Percentiles rank a stretch among this genome's conserved stretches.
These are phyloP conservation scores for Cutaneotrichosporon spelunceum DNA, from an alignment of 1,284 basidiomycete genomes.

Conservation along the genomic window DNA sequence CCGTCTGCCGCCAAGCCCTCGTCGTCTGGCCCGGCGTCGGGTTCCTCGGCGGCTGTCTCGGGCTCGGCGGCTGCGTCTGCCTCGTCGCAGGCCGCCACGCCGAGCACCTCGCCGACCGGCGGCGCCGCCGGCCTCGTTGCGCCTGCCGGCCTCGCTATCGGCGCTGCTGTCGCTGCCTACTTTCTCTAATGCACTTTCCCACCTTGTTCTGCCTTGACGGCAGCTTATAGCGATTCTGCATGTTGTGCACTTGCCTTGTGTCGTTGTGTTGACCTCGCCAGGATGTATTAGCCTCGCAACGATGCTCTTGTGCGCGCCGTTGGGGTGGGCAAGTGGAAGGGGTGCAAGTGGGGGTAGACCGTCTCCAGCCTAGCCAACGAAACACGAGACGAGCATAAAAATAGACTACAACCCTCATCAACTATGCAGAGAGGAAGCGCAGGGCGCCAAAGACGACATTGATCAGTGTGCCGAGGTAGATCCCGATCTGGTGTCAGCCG, in stretches of 20 bases:
- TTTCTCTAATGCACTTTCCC: neutral
- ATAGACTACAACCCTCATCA: neutral
- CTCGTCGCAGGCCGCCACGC: conserved; percentile 13
- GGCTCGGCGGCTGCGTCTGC: conserved; percentile 12
- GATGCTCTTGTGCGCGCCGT: too few species aligned
- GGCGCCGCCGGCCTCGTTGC: conserved; percentile 19
- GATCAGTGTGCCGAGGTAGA: conserved; percentile 42
- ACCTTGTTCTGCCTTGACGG: neutral
- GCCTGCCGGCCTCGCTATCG: conserved; percentile 25
- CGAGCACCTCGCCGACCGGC: conserved; percentile 16
- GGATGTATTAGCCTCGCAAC: too few species aligned
- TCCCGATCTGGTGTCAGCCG: conserved; percentile 38
- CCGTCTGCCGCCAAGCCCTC: neutral
- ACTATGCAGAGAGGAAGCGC: conserved; percentile 36
- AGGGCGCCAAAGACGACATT: conserved; percentile 44
- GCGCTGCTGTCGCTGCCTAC: conserved; percentile 29
- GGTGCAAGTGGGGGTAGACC: too few species aligned
- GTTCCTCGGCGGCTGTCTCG: conserved; percentile 12
- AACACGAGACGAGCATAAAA: neutral
- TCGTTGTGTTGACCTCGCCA: too few species aligned
- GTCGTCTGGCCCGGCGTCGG: neutral
- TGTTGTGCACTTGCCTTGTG: neutral
- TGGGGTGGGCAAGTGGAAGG: too few species aligned
- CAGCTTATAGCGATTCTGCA: conserved; percentile 4
- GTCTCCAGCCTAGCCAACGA: too few species aligned